Evolutionary conservation across 176 grass and related monocot species (phyloP).

Genomic region (Ensete ventricosum): DNA sequence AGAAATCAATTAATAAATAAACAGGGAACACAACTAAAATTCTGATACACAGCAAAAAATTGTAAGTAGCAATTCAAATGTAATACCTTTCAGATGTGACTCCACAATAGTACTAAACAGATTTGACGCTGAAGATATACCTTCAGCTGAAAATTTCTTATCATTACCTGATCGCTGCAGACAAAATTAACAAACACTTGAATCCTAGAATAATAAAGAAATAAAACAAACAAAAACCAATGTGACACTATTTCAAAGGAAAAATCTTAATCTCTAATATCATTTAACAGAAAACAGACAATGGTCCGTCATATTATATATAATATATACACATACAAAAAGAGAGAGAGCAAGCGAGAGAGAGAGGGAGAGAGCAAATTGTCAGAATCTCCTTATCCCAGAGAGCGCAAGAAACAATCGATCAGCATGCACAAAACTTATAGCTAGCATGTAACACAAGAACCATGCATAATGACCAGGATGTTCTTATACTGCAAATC

Average conservation of each 20-base stretch:
- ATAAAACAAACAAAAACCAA: not conserved
- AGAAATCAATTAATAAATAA: not conserved
- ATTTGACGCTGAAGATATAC: constrained; percentile 64
- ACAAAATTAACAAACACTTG: constrained; percentile 7
- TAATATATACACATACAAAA: too few species aligned
- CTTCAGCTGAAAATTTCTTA: constrained; percentile 56
- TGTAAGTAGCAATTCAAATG: constrained; percentile 1
- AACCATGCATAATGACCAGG: not conserved
- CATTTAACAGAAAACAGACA: not conserved
- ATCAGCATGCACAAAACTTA: not conserved
- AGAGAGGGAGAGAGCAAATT: too few species aligned
- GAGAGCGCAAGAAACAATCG: not conserved
- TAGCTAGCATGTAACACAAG: too few species aligned
- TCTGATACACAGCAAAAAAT: not conserved
- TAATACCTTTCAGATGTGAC: constrained; percentile 82
- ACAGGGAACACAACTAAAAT: not conserved
- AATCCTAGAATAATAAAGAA: not conserved
- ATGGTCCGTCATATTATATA: too few species aligned
- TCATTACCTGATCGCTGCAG: constrained; percentile 45
- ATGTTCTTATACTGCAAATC: not conserved
- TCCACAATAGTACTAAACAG: constrained; percentile 91
- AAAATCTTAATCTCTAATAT: not conserved
- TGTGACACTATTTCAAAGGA: not conserved
- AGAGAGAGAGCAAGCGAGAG: too few species aligned
- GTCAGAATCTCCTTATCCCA: too few species aligned